Evolutionary conservation across 2,329 filamentous ascomycete genomes (phyloP), one percentile per base, ranked within the genome.

Genomic region (Colletotrichum abscissum): DNA sequence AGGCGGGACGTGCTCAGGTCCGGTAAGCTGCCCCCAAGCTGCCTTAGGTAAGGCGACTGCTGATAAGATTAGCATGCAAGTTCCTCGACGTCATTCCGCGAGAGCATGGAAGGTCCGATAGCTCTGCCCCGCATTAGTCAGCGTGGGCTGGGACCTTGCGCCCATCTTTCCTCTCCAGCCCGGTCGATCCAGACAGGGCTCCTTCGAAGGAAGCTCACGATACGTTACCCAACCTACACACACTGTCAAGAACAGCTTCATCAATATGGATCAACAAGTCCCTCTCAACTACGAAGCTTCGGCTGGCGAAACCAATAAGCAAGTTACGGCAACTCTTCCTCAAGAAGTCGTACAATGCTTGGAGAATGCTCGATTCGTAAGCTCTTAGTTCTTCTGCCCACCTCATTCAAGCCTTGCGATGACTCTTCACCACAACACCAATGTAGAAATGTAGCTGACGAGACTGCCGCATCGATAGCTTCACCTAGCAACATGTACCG

Each of bases 281-380:
- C 92, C 92, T 3, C 88, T 95, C 75, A 93, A 91, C 80, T 92
- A 94, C 81, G 92, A 95, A 82, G 89, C 92, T 71, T 95, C 94
- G 7, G 91, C 92, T 64, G 92, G 92, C 76, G 88, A 93, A 69
- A 94, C 91, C 57, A 88, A 95, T 82, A 93, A 92, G 75, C 91
- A 92, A 81, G 83, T 90, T 72, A 92, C 94, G 49, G 87, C 88
- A 71, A 89, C 89, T 9, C 89, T 98, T 2, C 97, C 97, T 0
- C 86, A 88, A 4, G 95, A 98, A 82, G 97, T 98, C 26, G 89
- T 97, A 14, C 92, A 95, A 79, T 98, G 95, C 81, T 91, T 99
- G 28, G 92, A 97, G 81, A 98, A 98, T 85, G 95, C 96, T 63
- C 93, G 96, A 78, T 99, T 98, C 85, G 95, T 98, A 90, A 78